Evolutionary conservation across 495 filamentous ascomycete species (phyloP).

Genomic region (Amniculicola lignicola): DNA sequence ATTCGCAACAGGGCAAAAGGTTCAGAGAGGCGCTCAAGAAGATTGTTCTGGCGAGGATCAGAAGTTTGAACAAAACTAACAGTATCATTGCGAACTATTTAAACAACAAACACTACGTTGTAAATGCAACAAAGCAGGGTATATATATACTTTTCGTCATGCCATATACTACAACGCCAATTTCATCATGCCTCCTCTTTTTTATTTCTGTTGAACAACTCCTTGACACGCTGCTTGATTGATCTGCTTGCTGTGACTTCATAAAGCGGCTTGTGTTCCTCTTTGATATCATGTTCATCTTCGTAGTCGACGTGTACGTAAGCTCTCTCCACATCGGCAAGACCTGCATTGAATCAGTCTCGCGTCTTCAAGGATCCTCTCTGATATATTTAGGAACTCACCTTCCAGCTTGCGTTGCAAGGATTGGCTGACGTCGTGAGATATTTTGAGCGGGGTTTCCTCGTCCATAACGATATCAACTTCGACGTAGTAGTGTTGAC

Average conservation of each 20-base stretch:
- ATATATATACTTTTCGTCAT: too few species aligned
- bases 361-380: neutral
- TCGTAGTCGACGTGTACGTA: slow-evolving; percentile 58
- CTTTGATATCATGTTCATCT: slow-evolving; percentile 44
- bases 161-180: too few species aligned
- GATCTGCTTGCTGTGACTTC: slow-evolving; percentile 34
- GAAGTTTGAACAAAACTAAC: too few species aligned
- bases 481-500: slow-evolving; percentile 56
- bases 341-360: slow-evolving; percentile 29
- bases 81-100: too few species aligned
- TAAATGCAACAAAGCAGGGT: too few species aligned
- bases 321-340: slow-evolving; percentile 53
- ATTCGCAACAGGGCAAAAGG: too few species aligned
- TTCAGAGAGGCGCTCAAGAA: too few species aligned
- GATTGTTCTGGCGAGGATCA: too few species aligned
- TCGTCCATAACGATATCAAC: slow-evolving; percentile 59
- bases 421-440: slow-evolving; percentile 54
- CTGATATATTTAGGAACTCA: slow-evolving; percentile 9
- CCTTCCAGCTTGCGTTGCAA: slow-evolving; percentile 55
- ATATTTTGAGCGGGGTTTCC: slow-evolving; percentile 47
- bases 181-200: slow-evolving; percentile 1
- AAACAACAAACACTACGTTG: too few species aligned
- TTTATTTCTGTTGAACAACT: slow-evolving; percentile 11
- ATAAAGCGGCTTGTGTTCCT: slow-evolving; percentile 56
- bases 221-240: slow-evolving; percentile 28